Conservation (phyloP, 164 flowering plant species). For the Chimonanthus praecox region DNA sequence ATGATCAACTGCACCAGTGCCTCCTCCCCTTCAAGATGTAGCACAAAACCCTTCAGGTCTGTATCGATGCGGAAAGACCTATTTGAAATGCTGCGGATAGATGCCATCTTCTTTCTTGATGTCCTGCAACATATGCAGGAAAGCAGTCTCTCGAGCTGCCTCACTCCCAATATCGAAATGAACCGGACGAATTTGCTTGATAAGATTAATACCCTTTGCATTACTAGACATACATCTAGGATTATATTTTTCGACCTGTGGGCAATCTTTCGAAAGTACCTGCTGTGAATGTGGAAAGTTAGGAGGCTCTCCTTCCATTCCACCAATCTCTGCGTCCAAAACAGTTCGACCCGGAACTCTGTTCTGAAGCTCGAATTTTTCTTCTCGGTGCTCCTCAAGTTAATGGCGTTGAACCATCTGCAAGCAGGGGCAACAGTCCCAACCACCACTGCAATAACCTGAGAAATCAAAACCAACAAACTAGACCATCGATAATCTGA, state of each 20-base stretch:
- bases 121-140: not conserved
- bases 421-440: not conserved
- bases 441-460: not conserved
- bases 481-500: conserved; percentile 59
- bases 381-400: not conserved
- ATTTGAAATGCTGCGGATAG: conserved; percentile 17
- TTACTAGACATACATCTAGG: conserved; percentile 23
- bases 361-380: not conserved
- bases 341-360: conserved; percentile 30
- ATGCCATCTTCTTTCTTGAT: not conserved
- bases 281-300: not conserved
- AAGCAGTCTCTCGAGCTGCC: conserved; percentile 12
- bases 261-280: not conserved
- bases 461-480: not conserved
- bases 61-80: not conserved
- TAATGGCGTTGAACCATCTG: conserved; percentile 1
- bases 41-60: conserved; percentile 14
- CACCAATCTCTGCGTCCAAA: conserved; percentile 36
- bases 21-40: conserved; percentile 64
- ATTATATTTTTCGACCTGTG: not conserved
- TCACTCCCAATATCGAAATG: conserved; percentile 23
- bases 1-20: conserved; percentile 36
- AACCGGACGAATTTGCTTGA: conserved; percentile 33
- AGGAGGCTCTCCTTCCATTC: conserved; percentile 29
- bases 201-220: conserved; percentile 35